These are phyloP conservation scores for Botryosphaeria agaves DNA, from an alignment of 2,329 filamentous ascomycete genomes.

Conservation along the genomic window DNA sequence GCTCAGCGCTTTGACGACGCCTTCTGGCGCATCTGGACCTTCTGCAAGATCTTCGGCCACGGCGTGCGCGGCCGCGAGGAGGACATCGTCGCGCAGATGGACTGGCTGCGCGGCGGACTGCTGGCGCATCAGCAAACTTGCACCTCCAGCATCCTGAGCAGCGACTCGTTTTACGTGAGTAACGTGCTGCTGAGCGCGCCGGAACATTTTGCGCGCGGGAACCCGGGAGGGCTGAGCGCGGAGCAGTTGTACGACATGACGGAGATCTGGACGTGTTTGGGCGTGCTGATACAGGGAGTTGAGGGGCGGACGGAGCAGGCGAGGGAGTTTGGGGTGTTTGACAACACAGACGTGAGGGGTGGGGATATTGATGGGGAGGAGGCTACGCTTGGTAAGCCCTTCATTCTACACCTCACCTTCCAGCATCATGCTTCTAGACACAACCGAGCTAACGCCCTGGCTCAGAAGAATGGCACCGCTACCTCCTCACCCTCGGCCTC, in stretches of 20 bases:
- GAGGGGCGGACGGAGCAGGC: constrained; percentile 37
- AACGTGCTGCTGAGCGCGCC: constrained; percentile 38
- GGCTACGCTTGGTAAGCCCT: constrained; percentile 29
- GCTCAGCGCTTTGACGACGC: constrained; percentile 40
- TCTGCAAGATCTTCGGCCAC: constrained; percentile 45
- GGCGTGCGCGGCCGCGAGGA: constrained; percentile 36
- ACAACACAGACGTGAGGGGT: constrained; percentile 25
- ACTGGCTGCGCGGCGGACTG: constrained; percentile 43
- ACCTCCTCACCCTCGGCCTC: constrained; percentile 41
- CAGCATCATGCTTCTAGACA: constrained; percentile 6
- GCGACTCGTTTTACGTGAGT: constrained; percentile 31
- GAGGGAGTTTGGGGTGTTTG: constrained; percentile 37
- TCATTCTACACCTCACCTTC: not conserved
- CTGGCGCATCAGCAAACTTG: constrained; percentile 30
- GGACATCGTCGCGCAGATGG: constrained; percentile 40
- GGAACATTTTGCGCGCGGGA: constrained; percentile 40
- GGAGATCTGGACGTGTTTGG: constrained; percentile 45
- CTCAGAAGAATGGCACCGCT: constrained; percentile 42
- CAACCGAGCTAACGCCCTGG: constrained; percentile 6
- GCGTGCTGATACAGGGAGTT: constrained; percentile 36
- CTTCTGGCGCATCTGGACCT: constrained; percentile 49
- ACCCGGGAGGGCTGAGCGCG: constrained; percentile 33
- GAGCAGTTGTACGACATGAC: constrained; percentile 45
- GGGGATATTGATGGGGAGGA: constrained; percentile 35
- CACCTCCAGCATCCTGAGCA: constrained; percentile 28